phyloP scores from a whole-genome alignment of 176 grass and related monocot species.

The Paspalum vaginatum region DNA sequence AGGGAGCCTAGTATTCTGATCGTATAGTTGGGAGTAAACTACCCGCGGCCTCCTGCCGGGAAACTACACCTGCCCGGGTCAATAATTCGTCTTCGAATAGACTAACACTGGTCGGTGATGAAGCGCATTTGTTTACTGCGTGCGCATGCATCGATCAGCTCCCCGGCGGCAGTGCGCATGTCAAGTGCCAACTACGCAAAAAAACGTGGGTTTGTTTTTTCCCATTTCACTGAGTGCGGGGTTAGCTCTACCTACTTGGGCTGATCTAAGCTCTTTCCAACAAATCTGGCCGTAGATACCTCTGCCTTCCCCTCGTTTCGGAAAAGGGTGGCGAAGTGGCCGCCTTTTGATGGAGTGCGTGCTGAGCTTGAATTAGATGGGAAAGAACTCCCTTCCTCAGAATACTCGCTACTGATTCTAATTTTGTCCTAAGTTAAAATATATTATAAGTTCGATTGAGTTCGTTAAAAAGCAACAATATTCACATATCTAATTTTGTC shows the following conservation, averaged over 20 bases:
- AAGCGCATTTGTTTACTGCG: slow-evolving; percentile 41
- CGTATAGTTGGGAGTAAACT: slow-evolving; percentile 22
- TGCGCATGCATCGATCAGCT: slow-evolving; percentile 13
- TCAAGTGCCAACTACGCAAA: slow-evolving; percentile 25
- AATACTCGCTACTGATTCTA: no score
- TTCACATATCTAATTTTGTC: no score
- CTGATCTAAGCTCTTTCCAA: slow-evolving; percentile 44
- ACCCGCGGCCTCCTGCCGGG: slow-evolving; percentile 45
- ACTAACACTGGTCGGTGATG: slow-evolving; percentile 31
- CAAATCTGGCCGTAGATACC: slow-evolving; percentile 49
- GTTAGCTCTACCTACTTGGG: slow-evolving; percentile 53
- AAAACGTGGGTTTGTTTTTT: slow-evolving; percentile 25
- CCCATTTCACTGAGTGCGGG: slow-evolving; percentile 27
- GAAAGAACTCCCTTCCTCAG: background rate
- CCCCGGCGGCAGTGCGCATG: slow-evolving; percentile 1
- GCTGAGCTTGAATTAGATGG: background rate
- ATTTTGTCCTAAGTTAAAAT: no score
- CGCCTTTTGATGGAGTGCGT: background rate
- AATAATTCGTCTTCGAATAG: slow-evolving; percentile 12
- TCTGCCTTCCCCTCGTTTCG: slow-evolving; percentile 26
- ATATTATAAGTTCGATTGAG: no score
- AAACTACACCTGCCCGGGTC: slow-evolving; percentile 41
- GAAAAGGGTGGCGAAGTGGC: slow-evolving; percentile 6
- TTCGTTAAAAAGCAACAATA: no score
- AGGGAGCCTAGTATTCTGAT: slow-evolving; percentile 9